Evolutionary conservation across 1,284 basidiomycete genomes (phyloP), one percentile per base, ranked within the genome.

Genomic region (Athelia psychrophila): DNA sequence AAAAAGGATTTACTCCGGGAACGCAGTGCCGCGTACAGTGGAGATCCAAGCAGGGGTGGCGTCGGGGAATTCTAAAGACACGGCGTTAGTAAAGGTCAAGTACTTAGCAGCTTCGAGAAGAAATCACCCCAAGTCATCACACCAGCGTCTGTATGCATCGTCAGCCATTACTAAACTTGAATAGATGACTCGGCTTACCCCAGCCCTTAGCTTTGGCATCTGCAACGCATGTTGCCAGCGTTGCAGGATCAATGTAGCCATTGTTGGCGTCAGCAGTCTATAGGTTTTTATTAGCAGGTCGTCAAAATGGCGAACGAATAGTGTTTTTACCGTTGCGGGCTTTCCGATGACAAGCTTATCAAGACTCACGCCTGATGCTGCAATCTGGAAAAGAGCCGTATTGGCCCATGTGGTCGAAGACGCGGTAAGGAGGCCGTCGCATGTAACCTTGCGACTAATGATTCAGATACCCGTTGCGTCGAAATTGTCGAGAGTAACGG

Each of bases 291-390:
- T 30, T 5, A 30, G 27, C 13, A 13, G 13, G 13, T 30, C 27
- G 5, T 13, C 13, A 13, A 30, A 30, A 30, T 30, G 27, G 27
- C 6, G 27, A 30, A 30, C 5, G 27, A 30, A 30, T 6, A 30
- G 27, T 30, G 13, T 6, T 30, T 6, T 30, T 30, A 30, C 27
- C 13, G 27, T 61, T 1, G 72, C 79, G 3, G 79, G 79, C 64
- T 81, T 81, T 15, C 79, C 79, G 50, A 81, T 77, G 50, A 81
- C 77, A 38, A 78, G 60, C 65, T 78, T 77, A 62, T 72, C 63
- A 35, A 73, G 59, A 15, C 62, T 50, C 2, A 76, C 67, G 33
- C 75, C 75, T 36, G 66, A 65, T 19, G 67, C 69, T 23, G 71
- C 67, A 58, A 81, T 79, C 64, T 81, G 69, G 64, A 80, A 79